Conservation (phyloP, 2,329 filamentous ascomycete species). For the Hortaea sp. region DNA sequence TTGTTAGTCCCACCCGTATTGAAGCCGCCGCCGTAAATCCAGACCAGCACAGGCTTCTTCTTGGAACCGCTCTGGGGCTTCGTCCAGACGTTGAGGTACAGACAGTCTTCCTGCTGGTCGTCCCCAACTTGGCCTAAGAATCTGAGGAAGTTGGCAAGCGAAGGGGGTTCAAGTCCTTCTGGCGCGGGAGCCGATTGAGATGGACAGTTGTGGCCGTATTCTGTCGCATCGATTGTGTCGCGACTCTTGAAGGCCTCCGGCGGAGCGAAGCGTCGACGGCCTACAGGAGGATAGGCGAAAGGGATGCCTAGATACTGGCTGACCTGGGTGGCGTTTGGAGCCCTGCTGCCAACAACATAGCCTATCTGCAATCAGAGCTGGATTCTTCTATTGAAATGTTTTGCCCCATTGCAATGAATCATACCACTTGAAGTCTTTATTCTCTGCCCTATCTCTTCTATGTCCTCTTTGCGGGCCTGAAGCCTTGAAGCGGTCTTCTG, state of each 20-base stretch:
- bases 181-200: background rate
- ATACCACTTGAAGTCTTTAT: no score
- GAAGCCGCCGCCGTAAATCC: constrained; percentile 1
- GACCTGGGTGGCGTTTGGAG: background rate
- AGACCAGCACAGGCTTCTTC: background rate
- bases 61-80: background rate
- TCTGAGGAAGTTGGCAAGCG: background rate
- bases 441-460: no score
- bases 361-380: background rate
- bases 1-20: background rate
- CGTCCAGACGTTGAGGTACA: background rate
- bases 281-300: background rate
- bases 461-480: no score
- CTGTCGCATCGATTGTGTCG: background rate
- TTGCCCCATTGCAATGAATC: no score
- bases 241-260: background rate
- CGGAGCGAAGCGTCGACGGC: background rate
- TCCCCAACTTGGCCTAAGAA: background rate
- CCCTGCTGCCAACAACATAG: background rate
- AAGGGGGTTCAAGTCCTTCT: background rate
- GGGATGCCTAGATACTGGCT: background rate
- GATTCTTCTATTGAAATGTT: no score
- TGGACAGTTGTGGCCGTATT: background rate
- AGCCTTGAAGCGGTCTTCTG: no score
- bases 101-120: constrained; percentile 1